These are phyloP conservation scores for Botrytis pseudocinerea DNA, from an alignment of 2,329 filamentous ascomycete genomes.

Conservation along the genomic window DNA sequence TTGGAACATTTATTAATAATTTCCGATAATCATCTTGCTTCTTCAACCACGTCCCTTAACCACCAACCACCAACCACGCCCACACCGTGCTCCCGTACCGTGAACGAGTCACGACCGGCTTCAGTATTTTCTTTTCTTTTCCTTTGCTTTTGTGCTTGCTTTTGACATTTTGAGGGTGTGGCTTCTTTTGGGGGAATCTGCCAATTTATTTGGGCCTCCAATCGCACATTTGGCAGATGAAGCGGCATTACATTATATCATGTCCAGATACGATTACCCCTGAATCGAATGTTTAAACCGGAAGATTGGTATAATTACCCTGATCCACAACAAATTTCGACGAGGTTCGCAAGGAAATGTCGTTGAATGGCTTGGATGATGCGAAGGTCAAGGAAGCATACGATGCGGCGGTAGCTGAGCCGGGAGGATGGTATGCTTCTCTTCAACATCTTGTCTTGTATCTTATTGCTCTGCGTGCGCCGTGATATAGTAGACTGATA, in stretches of 20 bases:
- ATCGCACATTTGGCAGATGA: slow-evolving; percentile 30
- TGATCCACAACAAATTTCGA: slow-evolving; percentile 17
- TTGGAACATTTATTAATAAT: slow-evolving; percentile 18
- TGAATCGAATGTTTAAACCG: slow-evolving; percentile 30
- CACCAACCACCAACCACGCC: no score
- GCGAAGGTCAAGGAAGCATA: slow-evolving; percentile 80
- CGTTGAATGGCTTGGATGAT: slow-evolving; percentile 91
- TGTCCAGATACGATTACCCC: slow-evolving; percentile 37
- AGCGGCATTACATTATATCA: slow-evolving; percentile 35
- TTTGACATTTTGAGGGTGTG: background rate
- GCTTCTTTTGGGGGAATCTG: background rate
- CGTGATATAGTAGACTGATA: slow-evolving; percentile 25
- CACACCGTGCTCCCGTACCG: slow-evolving; percentile 3
- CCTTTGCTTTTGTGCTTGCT: background rate
- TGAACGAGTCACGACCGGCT: background rate
- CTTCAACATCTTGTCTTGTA: slow-evolving; percentile 19
- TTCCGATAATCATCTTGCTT: slow-evolving; percentile 21
- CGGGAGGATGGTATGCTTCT: slow-evolving; percentile 78
- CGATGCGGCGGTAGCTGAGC: slow-evolving; percentile 74
- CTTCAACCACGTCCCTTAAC: background rate
- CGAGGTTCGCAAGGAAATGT: slow-evolving; percentile 60
- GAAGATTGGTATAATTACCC: slow-evolving; percentile 16
- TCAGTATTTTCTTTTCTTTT: background rate
- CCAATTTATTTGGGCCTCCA: slow-evolving; percentile 3
- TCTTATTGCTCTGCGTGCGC: background rate